Evolutionary conservation across 2,329 filamentous ascomycete species (phyloP).

Genomic region (Penicillium glabrum): DNA sequence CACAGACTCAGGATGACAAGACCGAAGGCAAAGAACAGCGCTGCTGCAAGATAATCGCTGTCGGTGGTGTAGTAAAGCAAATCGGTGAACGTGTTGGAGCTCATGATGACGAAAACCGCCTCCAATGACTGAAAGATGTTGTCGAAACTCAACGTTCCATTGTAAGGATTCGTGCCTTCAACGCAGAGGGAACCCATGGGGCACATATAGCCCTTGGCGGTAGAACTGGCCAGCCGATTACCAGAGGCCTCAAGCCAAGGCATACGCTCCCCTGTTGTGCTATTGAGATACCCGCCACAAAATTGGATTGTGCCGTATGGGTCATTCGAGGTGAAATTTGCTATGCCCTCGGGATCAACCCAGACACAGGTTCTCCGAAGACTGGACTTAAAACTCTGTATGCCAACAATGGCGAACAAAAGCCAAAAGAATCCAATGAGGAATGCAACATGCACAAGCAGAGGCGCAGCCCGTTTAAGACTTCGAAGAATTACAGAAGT

Average conservation of each 20-base stretch:
- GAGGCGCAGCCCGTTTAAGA: constrained; percentile 89
- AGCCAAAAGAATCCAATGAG: constrained; percentile 97
- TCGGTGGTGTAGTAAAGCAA: constrained; percentile 91
- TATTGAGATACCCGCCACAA: constrained; percentile 79
- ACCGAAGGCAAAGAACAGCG: constrained; percentile 69
- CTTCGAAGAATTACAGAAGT: constrained; percentile 93
- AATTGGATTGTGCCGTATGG: constrained; percentile 68
- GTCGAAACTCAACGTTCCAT: constrained; percentile 88
- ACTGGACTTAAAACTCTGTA: constrained; percentile 93
- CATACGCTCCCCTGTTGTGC: constrained; percentile 54
- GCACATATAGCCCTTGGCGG: constrained; percentile 80
- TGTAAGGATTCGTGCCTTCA: constrained; percentile 74
- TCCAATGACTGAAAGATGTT: constrained; percentile 90
- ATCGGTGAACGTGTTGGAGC: constrained; percentile 93
- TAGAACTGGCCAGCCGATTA: constrained; percentile 49
- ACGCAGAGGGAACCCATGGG: constrained; percentile 81
- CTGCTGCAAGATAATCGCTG: constrained; percentile 84
- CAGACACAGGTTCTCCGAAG: constrained; percentile 75
- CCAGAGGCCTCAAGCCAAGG: constrained; percentile 68
- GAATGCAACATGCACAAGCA: constrained; percentile 90
- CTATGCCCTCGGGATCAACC: constrained; percentile 59
- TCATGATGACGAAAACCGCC: constrained; percentile 97
- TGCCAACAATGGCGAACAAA: constrained; percentile 91
- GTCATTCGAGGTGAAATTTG: constrained; percentile 44
- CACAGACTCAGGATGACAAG: constrained; percentile 94